Percentiles rank a stretch among this genome's conserved stretches.
phyloP scores from a whole-genome alignment of 208 protist species.

The Tritrichomonas musculus region DNA sequence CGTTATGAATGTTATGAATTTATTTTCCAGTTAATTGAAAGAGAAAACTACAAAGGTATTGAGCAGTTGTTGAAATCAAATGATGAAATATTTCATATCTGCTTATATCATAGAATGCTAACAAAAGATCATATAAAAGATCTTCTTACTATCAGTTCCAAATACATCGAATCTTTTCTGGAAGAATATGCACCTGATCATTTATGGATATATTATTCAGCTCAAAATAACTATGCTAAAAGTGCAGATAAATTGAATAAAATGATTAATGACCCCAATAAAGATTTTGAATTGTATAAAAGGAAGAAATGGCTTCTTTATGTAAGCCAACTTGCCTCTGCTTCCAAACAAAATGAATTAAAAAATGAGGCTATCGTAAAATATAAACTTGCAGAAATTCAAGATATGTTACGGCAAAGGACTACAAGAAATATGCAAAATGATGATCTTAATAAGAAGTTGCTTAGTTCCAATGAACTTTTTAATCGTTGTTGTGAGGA shows the following conservation, averaged over 20 bases:
- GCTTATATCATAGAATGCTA: neutral
- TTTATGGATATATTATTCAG: neutral
- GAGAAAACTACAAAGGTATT: neutral
- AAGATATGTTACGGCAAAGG: neutral
- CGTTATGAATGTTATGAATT: neutral
- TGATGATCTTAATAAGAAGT: neutral
- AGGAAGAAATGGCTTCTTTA: neutral
- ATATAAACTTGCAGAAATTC: neutral
- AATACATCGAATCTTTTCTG: neutral
- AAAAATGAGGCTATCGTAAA: neutral
- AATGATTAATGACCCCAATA: neutral
- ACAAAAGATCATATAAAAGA: neutral
- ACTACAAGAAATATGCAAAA: neutral
- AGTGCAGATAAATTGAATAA: neutral
- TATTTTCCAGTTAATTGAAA: neutral
- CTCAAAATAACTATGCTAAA: neutral
- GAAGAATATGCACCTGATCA: neutral
- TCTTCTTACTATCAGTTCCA: neutral
- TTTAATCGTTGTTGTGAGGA: neutral
- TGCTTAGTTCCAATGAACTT: neutral
- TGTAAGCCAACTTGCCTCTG: neutral
- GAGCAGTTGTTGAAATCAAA: neutral
- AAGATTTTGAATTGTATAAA: neutral
- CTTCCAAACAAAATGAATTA: neutral
- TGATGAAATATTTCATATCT: conserved; percentile 8